These are phyloP conservation scores for Ogataea minuta DNA, from an alignment of 805 yeast genomes.

Conservation along the genomic window DNA sequence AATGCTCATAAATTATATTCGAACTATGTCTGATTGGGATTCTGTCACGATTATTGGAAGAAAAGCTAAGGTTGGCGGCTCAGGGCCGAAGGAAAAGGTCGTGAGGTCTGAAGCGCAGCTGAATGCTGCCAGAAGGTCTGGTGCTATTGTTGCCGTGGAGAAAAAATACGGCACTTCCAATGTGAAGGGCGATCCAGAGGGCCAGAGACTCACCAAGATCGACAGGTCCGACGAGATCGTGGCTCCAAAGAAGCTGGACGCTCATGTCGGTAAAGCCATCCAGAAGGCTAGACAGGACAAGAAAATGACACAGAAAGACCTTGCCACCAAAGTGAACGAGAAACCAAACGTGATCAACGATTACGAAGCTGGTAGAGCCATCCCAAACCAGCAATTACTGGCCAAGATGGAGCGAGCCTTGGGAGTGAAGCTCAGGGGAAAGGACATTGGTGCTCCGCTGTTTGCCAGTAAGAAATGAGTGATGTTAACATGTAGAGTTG, in stretches of 20 bases:
- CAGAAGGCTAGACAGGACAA: constrained; percentile 83
- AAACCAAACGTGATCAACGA: constrained; percentile 94
- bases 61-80: constrained; percentile 79
- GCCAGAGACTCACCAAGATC: constrained; percentile 89
- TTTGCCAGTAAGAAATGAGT: constrained; percentile 49
- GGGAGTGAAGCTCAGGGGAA: constrained; percentile 95
- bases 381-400: constrained; percentile 92
- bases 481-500: constrained; percentile 5
- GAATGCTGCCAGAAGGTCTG: constrained; percentile 93
- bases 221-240: constrained; percentile 94
- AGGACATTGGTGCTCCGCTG: constrained; percentile 89
- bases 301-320: constrained; percentile 88
- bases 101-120: constrained; percentile 75
- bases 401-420: constrained; percentile 90
- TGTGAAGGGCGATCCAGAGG: constrained; percentile 71
- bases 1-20: constrained; percentile 1
- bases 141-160: constrained; percentile 85
- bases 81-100: constrained; percentile 80
- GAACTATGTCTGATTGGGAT: constrained; percentile 77
- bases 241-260: constrained; percentile 84
- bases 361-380: constrained; percentile 94
- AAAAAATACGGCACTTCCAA: constrained; percentile 82
- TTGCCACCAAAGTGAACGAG: constrained; percentile 93
- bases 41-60: constrained; percentile 83
- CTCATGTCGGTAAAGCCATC: constrained; percentile 83